Conservation (phyloP, 805 yeast genomes). For the Yueomyces sp. region DNA sequence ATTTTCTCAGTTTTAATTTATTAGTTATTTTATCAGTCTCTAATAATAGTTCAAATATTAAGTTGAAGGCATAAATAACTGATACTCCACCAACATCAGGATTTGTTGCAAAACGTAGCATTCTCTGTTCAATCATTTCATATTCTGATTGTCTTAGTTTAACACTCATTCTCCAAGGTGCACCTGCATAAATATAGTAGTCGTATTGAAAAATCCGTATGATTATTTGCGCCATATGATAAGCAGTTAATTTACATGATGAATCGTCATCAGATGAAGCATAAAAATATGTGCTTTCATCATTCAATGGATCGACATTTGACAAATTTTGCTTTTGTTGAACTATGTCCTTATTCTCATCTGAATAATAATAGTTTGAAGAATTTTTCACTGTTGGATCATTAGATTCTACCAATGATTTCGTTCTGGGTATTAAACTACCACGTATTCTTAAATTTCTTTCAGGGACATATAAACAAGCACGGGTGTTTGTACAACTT, state of each 20-base stretch:
- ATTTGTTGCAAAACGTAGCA: slow-evolving; percentile 19
- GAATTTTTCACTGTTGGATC: not conserved
- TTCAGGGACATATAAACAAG: not conserved
- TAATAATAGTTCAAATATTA: slow-evolving; percentile 49
- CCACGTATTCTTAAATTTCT: not conserved
- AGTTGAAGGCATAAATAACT: slow-evolving; percentile 46
- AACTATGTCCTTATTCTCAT: not conserved
- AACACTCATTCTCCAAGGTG: slow-evolving; percentile 69
- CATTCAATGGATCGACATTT: not conserved
- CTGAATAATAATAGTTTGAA: not conserved
- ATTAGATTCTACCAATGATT: not conserved
- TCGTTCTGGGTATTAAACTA: not conserved
- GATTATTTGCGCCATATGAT: slow-evolving; percentile 61
- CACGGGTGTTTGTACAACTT: slow-evolving; percentile 5
- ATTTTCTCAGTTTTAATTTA: slow-evolving; percentile 21
- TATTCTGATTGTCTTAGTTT: slow-evolving; percentile 39
- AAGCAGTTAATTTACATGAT: slow-evolving; percentile 47
- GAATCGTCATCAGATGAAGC: not conserved
- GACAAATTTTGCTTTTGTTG: not conserved
- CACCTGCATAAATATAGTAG: slow-evolving; percentile 67
- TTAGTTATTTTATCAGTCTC: slow-evolving; percentile 27
- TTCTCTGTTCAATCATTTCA: slow-evolving; percentile 33
- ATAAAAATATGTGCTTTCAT: not conserved
- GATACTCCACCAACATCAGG: slow-evolving; percentile 38
- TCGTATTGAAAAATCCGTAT: slow-evolving; percentile 67